These are phyloP conservation scores for Hygrocybe punicea DNA, from an alignment of 768 basidiomycete genomes.

Conservation along the genomic window DNA sequence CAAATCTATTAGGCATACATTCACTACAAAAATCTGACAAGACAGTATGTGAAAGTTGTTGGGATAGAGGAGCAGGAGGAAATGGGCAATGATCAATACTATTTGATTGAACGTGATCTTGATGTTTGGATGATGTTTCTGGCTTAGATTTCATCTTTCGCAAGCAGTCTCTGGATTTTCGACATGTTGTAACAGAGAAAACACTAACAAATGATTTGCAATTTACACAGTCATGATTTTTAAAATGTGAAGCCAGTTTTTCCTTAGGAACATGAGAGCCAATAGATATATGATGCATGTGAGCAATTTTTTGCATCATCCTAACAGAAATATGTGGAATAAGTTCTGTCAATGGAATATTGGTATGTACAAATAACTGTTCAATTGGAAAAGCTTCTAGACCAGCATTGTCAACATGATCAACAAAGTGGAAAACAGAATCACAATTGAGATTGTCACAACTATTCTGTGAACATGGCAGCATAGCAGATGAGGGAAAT, in stretches of 20 bases:
- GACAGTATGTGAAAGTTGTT: not conserved
- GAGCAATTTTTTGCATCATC: not conserved
- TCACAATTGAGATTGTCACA: too few relatives aligned
- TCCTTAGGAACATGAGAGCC: not conserved
- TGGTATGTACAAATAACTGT: too few relatives aligned
- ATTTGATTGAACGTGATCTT: too few relatives aligned
- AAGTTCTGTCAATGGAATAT: not conserved
- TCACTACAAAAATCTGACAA: conserved; percentile 2
- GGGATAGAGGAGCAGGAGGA: not conserved
- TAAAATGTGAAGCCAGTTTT: not conserved
- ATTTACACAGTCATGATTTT: not conserved
- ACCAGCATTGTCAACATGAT: too few relatives aligned
- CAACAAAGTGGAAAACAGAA: too few relatives aligned
- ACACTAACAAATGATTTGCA: not conserved
- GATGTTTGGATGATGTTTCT: too few relatives aligned
- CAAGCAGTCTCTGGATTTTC: not conserved
- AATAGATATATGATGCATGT: not conserved
- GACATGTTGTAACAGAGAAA: not conserved
- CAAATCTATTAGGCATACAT: conserved; percentile 6
- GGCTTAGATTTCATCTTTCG: not conserved
- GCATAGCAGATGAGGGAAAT: too few relatives aligned
- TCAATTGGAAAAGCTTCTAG: too few relatives aligned
- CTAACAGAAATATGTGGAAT: not conserved
- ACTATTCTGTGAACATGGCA: too few relatives aligned
- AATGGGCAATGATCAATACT: not conserved